Evolutionary conservation across 495 filamentous ascomycete species (phyloP).

Genomic region (Penicillium antarcticum): DNA sequence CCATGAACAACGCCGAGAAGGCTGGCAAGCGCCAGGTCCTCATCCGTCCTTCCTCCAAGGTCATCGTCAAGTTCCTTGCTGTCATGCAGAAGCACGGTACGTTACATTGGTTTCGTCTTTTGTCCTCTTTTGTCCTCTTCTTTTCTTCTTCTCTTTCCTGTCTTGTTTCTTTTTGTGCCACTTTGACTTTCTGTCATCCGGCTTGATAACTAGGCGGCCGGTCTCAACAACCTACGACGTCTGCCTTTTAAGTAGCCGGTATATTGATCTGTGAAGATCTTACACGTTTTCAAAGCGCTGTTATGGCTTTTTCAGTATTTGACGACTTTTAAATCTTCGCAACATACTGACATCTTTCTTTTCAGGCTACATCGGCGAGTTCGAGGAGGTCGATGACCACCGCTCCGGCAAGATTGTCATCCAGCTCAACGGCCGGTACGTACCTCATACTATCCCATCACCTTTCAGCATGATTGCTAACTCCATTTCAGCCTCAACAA

Average conservation of each 20-base stretch:
- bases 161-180: neutral
- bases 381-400: constrained; percentile 99
- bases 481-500: constrained; percentile 76
- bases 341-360: constrained; percentile 64
- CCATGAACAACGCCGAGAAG: constrained; percentile 99
- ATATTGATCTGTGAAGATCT: constrained; percentile 81
- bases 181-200: constrained; percentile 46
- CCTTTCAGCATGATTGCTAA: neutral
- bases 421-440: constrained; percentile 78
- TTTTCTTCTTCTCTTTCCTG: constrained; percentile 7
- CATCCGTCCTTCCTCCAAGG: constrained; percentile 95
- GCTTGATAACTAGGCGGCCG: constrained; percentile 99
- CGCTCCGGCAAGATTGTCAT: constrained; percentile 97
- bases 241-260: constrained; percentile 99
- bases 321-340: constrained; percentile 87
- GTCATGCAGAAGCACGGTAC: constrained; percentile 99
- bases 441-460: neutral
- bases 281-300: constrained; percentile 77
- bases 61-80: constrained; percentile 97
- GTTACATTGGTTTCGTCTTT: constrained; percentile 33
- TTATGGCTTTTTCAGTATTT: constrained; percentile 59
- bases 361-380: constrained; percentile 98
- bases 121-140: constrained; percentile 6
- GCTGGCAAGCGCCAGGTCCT: constrained; percentile 96
- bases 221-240: constrained; percentile 76